Base-by-base conservation (phyloP, 257 asterid species). In the Capsicum pubescens region DNA sequence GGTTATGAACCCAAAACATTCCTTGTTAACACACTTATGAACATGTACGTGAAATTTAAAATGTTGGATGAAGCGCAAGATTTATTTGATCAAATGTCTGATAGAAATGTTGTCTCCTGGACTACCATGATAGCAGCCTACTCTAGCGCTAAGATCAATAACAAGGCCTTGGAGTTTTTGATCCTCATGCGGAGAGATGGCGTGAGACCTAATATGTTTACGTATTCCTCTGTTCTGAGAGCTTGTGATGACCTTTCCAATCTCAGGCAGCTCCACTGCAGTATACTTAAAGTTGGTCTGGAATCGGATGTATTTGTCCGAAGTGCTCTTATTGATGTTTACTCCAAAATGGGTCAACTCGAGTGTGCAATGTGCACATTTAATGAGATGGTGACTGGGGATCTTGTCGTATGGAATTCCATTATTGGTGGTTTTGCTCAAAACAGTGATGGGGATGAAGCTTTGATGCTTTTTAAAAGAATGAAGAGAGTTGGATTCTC, bases 381-480 rank as follows among this genome's bases (percentile, higher is more conserved):
- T 54, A 83, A 91, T 54, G 98, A 95, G 91, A 90, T 93, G 94
- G 84, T 63, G 79, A 95, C 98, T 6, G 85, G 89, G 8, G 99
- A 95, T 90, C 68, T 85, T 67, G 97, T 93, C 11, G 95, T 95
- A 17, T 95, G 98, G 98, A 95, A 91, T 87, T 94, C 99, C 64
- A 86, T 92, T 6, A 94, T 95, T 69, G 97, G 95, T 80, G 98
- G 97, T 48, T 95, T 93, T 84, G 98, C 98, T 2, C 99, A 92
- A 92, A 95, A 94, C 89, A 92, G 91, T 79, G 93, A 91, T 4
- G 94, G 98, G 15, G 96, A 93, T 83, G 93, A 86, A 86, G 90
- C 99, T 79, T 81, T 95, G 85, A 88, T 86, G 83, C 98, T 95
- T 48, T 95, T 85, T 81, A 94, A 88, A 80, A 90, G 90, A 88